Percentiles rank a stretch among this genome's conserved stretches.
These are phyloP conservation scores for Amanita muscaria DNA, from an alignment of 768 basidiomycete species.

Conservation along the genomic window DNA sequence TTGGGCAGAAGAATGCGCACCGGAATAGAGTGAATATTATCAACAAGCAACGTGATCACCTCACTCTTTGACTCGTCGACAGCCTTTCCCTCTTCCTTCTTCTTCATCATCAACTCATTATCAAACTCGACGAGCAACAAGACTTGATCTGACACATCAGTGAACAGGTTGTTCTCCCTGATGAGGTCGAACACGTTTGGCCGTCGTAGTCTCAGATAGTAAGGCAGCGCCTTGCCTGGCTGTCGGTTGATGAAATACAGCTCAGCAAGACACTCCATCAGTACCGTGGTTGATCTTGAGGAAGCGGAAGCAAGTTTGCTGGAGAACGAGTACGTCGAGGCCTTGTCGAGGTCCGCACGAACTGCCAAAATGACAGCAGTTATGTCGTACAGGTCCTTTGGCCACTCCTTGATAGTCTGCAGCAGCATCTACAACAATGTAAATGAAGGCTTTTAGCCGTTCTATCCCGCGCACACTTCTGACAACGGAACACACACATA, in stretches of 20 bases:
- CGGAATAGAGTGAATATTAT: constrained; percentile 94
- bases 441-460: no score
- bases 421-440: constrained; percentile 49
- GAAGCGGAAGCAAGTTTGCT: constrained; percentile 30
- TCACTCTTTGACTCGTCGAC: constrained; percentile 46
- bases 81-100: constrained; percentile 33
- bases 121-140: constrained; percentile 92
- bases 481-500: constrained; percentile 25
- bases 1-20: constrained; percentile 38
- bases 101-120: constrained; percentile 67
- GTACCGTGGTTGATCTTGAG: constrained; percentile 38
- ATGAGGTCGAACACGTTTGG: constrained; percentile 94
- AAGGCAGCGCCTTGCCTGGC: constrained; percentile 89
- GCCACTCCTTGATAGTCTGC: constrained; percentile 81
- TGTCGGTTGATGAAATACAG: constrained; percentile 87
- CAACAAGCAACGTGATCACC: constrained; percentile 81
- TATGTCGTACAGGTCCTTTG: constrained; percentile 83
- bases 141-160: constrained; percentile 91
- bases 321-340: constrained; percentile 42
- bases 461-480: no score
- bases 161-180: constrained; percentile 86
- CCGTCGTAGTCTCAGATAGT: constrained; percentile 75
- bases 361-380: constrained; percentile 84
- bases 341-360: constrained; percentile 67
- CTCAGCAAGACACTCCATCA: constrained; percentile 95